Conservation (phyloP, 2,329 filamentous ascomycete species). For the Aureobasidium sp. region DNA sequence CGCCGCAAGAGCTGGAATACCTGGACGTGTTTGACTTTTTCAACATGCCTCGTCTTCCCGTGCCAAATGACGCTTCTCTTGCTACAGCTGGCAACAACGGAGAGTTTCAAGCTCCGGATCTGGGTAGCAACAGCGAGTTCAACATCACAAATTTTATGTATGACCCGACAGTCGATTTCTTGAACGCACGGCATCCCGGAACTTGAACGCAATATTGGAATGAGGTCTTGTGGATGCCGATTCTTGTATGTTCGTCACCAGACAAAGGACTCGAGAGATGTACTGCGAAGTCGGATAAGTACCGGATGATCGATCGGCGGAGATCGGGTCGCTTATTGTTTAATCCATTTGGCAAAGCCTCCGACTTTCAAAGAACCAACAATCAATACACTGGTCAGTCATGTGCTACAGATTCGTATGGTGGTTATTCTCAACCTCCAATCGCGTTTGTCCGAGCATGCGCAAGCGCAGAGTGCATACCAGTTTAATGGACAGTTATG, state of each 20-base stretch:
- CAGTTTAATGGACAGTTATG: background rate
- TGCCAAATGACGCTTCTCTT: constrained; percentile 24
- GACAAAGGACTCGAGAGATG: background rate
- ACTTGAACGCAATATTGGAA: background rate
- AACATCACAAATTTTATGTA: constrained; percentile 74
- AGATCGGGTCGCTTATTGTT: background rate
- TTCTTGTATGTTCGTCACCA: background rate
- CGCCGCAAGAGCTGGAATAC: constrained; percentile 77
- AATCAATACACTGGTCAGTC: background rate
- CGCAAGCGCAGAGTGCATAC: background rate
- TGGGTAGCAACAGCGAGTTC: constrained; percentile 48
- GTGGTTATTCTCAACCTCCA: background rate
- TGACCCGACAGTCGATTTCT: constrained; percentile 64
- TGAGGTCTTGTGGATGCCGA: background rate
- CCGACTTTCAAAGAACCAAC: background rate
- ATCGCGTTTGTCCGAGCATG: background rate
- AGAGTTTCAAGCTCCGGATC: constrained; percentile 16
- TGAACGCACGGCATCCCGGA: constrained; percentile 31
- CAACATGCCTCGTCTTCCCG: constrained; percentile 68
- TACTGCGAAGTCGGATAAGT: background rate
- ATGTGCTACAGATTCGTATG: background rate
- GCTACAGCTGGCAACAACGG: constrained; percentile 15
- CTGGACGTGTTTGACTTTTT: constrained; percentile 92
- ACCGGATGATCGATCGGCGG: background rate
- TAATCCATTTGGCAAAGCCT: background rate